Conservation (phyloP, 805 yeast genomes). For the Saccharomyces kudriavzevii region DNA sequence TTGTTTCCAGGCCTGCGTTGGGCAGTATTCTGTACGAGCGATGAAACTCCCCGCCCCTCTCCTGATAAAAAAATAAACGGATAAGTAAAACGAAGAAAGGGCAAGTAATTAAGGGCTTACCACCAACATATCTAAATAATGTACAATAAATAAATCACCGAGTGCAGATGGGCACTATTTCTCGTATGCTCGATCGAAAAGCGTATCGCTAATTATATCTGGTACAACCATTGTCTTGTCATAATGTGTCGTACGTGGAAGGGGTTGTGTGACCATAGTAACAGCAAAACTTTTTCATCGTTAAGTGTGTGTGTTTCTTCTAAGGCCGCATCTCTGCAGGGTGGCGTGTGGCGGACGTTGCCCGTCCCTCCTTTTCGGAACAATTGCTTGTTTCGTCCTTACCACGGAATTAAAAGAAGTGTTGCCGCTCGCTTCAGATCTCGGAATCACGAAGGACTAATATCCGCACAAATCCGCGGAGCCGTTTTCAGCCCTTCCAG, state of each 20-base stretch:
- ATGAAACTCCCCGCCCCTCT: slow-evolving; percentile 2
- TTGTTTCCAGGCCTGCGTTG: slow-evolving; percentile 47
- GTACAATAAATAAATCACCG: neutral
- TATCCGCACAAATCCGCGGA: neutral
- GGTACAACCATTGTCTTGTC: neutral
- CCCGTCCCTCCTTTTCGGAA: too few relatives aligned
- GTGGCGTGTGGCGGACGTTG: too few relatives aligned
- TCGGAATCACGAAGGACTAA: neutral
- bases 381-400: too few relatives aligned
- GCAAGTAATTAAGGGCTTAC: too few relatives aligned
- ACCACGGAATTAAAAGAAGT: neutral
- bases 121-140: too few relatives aligned
- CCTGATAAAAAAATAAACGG: neutral
- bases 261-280: neutral
- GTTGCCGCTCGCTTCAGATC: neutral
- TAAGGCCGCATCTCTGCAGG: too few relatives aligned
- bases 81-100: neutral
- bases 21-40: slow-evolving; percentile 36
- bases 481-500: neutral
- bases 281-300: neutral
- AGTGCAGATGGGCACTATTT: neutral
- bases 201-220: neutral
- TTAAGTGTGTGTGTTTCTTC: too few relatives aligned
- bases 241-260: neutral
- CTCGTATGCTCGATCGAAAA: neutral